phyloP scores from a whole-genome alignment of 768 basidiomycete species.

The Rhizopogon vinicolor region DNA sequence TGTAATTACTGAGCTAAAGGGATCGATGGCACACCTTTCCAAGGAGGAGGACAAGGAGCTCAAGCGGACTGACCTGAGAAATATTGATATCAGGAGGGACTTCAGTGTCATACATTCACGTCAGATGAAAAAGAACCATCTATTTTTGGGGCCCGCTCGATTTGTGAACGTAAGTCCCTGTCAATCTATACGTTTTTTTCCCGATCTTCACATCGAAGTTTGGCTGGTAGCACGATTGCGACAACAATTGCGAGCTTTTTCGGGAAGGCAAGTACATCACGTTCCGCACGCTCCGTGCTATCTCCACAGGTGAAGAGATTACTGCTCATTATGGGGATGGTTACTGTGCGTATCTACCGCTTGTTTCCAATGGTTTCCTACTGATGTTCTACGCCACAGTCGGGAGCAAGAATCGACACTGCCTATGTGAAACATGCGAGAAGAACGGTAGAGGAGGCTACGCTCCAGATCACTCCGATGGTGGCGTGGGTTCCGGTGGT shows the following conservation, averaged over 20 bases:
- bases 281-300: conserved; percentile 76
- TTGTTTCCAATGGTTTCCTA: conserved; percentile 13
- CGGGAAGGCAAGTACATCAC: conserved; percentile 89
- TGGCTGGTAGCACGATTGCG: conserved; percentile 73
- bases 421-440: conserved; percentile 86
- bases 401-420: conserved; percentile 66
- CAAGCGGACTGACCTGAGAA: conserved; percentile 71
- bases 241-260: conserved; percentile 85
- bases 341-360: conserved; percentile 61
- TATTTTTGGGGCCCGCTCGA: conserved; percentile 87
- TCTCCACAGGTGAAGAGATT: conserved; percentile 79
- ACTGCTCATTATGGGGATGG: conserved; percentile 90
- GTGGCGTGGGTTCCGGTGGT: conserved; percentile 42
- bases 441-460: conserved; percentile 73
- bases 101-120: conserved; percentile 91
- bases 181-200: neutral
- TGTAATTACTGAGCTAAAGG: conserved; percentile 83
- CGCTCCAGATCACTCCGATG: conserved; percentile 46
- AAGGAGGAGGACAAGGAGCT: conserved; percentile 84
- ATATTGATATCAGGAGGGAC: conserved; percentile 72
- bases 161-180: conserved; percentile 77
- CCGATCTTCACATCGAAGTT: conserved; percentile 11
- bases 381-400: conserved; percentile 36
- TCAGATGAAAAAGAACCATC: conserved; percentile 88
- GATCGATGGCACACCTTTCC: conserved; percentile 85